Evolutionary conservation across 2,329 filamentous ascomycete genomes (phyloP), one percentile per base, ranked within the genome.

Genomic region (Botrytis sinoallii): DNA sequence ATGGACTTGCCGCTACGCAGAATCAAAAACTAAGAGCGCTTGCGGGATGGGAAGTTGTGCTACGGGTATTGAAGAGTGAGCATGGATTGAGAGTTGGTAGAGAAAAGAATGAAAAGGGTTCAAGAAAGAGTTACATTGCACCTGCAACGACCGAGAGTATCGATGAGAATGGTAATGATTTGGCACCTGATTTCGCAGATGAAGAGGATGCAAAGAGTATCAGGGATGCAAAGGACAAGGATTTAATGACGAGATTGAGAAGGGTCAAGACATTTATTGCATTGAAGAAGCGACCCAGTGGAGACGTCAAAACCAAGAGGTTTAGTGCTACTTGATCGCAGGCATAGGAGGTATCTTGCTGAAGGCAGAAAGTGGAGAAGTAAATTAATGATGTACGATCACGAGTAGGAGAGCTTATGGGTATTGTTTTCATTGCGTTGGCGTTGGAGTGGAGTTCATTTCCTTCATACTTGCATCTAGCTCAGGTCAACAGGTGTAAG

Each of bases 201-300:
- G 79, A 81, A 48, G 79, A 82, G 6, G 77, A 81, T 25, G 83
- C 84, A 40, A 80, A 82, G 44, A 84, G 82, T 70, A 83, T 83
- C 6, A 85, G 83, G 57, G 88, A 87, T 60, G 85, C 85, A 25
- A 91, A 91, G 80, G 91, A 93, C 75, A 92, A 92, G 81, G 90
- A 92, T 82, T 86, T 91, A 76, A 93, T 91, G 91, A 88, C 90
- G n/a, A 87, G 90, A 77, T 82, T 94, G 76, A 87, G 90, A 78
- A 87, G 88, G 74, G 90, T 94, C 74, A 92, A 92, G 85, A 92
- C 90, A 79, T 82, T 92, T 65, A 90, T 94, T 78, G 90, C 92
- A 75, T 86, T 88, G 9, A 93, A 92, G 81, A 86, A 85, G 2
- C 66, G 66, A 8, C 48, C 66, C 10, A 69, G 66, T 59, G 66